These are phyloP conservation scores for Zymoseptoria ardabiliae DNA, from an alignment of 2,329 filamentous ascomycete species.

Conservation along the genomic window DNA sequence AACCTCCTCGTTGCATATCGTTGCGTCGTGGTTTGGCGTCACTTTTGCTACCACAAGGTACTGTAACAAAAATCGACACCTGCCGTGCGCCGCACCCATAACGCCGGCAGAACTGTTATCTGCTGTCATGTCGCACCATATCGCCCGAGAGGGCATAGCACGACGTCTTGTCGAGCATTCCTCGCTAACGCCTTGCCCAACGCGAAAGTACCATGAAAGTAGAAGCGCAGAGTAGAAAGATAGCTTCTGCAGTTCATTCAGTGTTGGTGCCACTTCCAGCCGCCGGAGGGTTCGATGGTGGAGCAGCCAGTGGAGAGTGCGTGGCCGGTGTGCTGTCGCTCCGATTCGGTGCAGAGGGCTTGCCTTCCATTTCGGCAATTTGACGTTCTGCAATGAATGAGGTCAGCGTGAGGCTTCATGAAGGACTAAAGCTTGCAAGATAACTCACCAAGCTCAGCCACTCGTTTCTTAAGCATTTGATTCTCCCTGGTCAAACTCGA, in stretches of 20 bases:
- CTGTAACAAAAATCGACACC: not conserved
- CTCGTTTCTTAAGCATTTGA: conserved; percentile 70
- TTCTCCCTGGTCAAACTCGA: conserved; percentile 72
- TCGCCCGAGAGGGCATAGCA: too few relatives aligned
- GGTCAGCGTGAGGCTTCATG: not conserved
- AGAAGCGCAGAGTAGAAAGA: not conserved
- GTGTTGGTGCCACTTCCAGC: not conserved
- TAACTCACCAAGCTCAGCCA: conserved; percentile 59
- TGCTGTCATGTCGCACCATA: not conserved
- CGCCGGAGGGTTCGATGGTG: conserved; percentile 10
- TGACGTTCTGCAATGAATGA: conserved; percentile 9
- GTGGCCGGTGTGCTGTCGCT: conserved; percentile 1
- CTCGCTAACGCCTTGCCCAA: conserved; percentile 7
- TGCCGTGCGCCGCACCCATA: not conserved
- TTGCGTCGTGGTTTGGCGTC: not conserved
- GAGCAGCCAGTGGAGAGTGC: conserved; percentile 14
- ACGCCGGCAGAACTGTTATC: not conserved
- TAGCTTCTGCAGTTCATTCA: not conserved
- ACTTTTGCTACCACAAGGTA: not conserved
- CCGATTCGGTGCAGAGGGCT: not conserved
- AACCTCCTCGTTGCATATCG: not conserved
- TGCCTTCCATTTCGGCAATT: conserved; percentile 9
- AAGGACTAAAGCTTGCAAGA: not conserved
- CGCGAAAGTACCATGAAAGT: not conserved
- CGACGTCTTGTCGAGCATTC: not conserved